Percentiles rank a stretch among this genome's conserved stretches.
Conservation (phyloP, 139 green algal genomes). For the Haematococcus sp. region DNA sequence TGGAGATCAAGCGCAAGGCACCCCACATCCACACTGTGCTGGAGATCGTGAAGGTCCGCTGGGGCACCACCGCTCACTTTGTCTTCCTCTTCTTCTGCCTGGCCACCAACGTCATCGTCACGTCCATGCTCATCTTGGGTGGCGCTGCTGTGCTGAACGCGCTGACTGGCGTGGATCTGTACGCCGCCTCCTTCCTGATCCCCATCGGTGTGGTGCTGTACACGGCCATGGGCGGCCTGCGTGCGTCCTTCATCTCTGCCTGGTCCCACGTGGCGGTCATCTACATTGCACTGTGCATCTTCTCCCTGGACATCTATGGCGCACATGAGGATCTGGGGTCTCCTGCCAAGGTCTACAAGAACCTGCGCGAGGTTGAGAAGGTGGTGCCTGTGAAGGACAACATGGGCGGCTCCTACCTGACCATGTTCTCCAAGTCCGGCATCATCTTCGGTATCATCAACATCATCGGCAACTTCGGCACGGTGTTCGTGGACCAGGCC, state of each 20-base stretch:
- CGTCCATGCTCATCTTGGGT: slow-evolving; percentile 89
- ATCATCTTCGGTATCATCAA: slow-evolving; percentile 97
- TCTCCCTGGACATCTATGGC: slow-evolving; percentile 72
- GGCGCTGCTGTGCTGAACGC: slow-evolving; percentile 86
- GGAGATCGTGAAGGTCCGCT: slow-evolving; percentile 65
- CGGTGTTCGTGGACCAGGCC: slow-evolving; percentile 88
- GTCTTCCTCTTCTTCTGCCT: slow-evolving; percentile 86
- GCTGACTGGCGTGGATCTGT: slow-evolving; percentile 68
- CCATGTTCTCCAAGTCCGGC: slow-evolving; percentile 84
- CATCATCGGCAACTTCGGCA: slow-evolving; percentile 91
- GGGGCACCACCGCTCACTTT: slow-evolving; percentile 71
- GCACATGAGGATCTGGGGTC: slow-evolving; percentile 34
- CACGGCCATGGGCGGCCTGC: slow-evolving; percentile 87
- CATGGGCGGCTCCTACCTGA: slow-evolving; percentile 83
- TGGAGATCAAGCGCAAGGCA: slow-evolving; percentile 94
- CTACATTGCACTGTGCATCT: slow-evolving; percentile 83
- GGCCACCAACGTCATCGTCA: slow-evolving; percentile 89
- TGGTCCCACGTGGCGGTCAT: slow-evolving; percentile 84
- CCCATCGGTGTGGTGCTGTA: slow-evolving; percentile 85
- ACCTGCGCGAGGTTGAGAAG: slow-evolving; percentile 46
- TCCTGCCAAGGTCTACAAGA: slow-evolving; percentile 64
- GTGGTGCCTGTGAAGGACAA: slow-evolving; percentile 70
- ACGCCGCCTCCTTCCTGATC: slow-evolving; percentile 66
- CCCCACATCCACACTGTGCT: slow-evolving; percentile 88
- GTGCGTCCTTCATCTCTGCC: slow-evolving; percentile 84